Conservation (phyloP, 768 basidiomycete genomes). For the Rhodotorula graminis region DNA sequence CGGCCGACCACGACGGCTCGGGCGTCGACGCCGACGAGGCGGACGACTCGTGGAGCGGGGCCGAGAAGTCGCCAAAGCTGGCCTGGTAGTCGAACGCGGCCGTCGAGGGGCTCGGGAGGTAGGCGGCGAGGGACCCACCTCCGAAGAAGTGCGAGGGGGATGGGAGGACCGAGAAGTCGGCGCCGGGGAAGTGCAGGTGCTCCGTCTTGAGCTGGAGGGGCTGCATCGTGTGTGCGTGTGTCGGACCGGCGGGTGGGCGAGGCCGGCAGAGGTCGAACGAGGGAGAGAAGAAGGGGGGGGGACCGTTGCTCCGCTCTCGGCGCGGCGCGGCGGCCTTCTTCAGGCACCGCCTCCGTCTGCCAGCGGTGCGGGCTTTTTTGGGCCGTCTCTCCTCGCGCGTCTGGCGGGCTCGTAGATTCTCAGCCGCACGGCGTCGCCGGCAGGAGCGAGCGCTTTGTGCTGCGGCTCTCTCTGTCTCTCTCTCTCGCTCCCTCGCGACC, state of each 20-base stretch:
- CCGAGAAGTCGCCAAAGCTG: neutral
- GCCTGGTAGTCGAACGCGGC: neutral
- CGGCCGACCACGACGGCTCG: neutral
- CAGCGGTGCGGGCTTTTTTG: no score
- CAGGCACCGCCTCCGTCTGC: no score
- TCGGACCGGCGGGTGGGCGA: no score
- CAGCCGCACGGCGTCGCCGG: no score
- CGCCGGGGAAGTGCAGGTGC: neutral
- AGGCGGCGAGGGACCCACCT: neutral
- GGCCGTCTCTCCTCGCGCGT: no score
- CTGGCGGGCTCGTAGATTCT: no score
- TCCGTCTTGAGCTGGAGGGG: slow-evolving; percentile 6
- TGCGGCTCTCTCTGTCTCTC: no score
- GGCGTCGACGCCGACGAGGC: neutral
- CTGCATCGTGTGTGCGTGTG: neutral
- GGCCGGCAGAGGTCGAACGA: neutral
- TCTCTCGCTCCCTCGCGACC: no score
- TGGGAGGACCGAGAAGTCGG: slow-evolving; percentile 9
- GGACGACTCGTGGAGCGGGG: neutral
- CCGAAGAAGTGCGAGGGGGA: slow-evolving; percentile 5
- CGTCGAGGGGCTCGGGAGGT: neutral
- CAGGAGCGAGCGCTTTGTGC: no score
- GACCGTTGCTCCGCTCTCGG: no score
- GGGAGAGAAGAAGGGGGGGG: neutral
- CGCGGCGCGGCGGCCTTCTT: no score